phyloP scores from a whole-genome alignment of 2,329 filamentous ascomycete genomes.

The Hypoxylon sp. region DNA sequence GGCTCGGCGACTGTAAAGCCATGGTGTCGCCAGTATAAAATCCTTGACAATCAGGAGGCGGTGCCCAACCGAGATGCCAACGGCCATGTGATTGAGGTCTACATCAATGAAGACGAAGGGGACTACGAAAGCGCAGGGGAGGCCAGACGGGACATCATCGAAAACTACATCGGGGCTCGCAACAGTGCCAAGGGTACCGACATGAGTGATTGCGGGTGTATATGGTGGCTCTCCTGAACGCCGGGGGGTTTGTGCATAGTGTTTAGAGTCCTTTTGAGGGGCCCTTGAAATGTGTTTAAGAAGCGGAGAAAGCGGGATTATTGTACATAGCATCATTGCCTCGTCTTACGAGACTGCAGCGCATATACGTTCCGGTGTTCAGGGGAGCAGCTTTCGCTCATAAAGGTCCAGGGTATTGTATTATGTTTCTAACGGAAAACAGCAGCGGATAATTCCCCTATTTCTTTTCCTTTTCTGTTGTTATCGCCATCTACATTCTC shows the following conservation, averaged over 20 bases:
- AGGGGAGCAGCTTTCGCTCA: conserved; percentile 27
- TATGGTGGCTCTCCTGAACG: conserved; percentile 66
- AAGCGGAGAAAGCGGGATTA: conserved; percentile 19
- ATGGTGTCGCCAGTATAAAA: conserved; percentile 65
- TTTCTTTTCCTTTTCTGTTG: background rate
- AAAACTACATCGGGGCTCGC: conserved; percentile 39
- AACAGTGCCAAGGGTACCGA: conserved; percentile 52
- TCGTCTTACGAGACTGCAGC: conserved; percentile 26
- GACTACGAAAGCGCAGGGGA: conserved; percentile 26
- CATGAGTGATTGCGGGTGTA: conserved; percentile 67
- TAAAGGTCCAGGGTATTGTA: conserved; percentile 9
- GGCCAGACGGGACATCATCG: conserved; percentile 27
- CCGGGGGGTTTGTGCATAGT: conserved; percentile 16
- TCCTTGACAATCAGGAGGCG: conserved; percentile 59
- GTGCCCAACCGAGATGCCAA: conserved; percentile 56
- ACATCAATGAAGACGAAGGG: conserved; percentile 61
- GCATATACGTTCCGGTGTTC: conserved; percentile 43
- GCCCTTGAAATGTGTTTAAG: conserved; percentile 18
- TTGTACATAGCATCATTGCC: conserved; percentile 43
- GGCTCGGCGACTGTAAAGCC: conserved; percentile 55
- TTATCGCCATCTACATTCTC: background rate
- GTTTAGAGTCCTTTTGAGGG: conserved; percentile 4
- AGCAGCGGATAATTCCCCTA: conserved; percentile 18
- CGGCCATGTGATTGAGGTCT: conserved; percentile 60
- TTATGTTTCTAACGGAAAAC: conserved; percentile 17